Evolutionary conservation across 306 rosid species (phyloP).

Genomic region (Pyrus pyrifolia): DNA sequence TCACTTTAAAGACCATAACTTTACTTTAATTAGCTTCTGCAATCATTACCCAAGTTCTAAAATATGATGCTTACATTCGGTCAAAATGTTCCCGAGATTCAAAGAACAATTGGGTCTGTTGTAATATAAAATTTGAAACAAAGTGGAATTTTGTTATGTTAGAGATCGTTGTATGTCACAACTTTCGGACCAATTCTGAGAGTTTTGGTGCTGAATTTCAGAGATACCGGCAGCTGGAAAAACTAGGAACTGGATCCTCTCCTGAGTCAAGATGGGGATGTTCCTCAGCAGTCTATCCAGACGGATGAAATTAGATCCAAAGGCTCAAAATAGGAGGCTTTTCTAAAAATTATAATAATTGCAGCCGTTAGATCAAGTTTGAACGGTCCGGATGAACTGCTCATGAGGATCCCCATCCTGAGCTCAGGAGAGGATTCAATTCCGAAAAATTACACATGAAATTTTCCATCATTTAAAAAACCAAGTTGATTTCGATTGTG

Average conservation of each 20-base stretch:
- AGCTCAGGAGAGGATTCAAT: too few species aligned
- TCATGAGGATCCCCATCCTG: too few species aligned
- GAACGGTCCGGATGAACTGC: too few species aligned
- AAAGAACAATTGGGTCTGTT: not conserved
- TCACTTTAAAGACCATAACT: not conserved
- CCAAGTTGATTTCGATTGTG: too few species aligned
- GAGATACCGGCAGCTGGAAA: constrained; percentile 86
- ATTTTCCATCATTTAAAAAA: too few species aligned
- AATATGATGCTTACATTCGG: not conserved
- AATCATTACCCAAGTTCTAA: not conserved
- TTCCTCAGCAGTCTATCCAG: too few species aligned
- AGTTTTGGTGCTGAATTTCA: constrained; percentile 22
- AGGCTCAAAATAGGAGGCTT: too few species aligned
- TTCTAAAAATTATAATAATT: too few species aligned
- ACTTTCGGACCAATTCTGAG: not conserved
- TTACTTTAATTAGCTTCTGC: not conserved
- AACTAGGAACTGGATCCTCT: constrained; percentile 5
- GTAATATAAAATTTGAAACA: not conserved
- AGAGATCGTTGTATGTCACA: not conserved
- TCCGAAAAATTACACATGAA: constrained; percentile 37
- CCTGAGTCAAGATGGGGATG: too few species aligned
- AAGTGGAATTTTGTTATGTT: too few species aligned
- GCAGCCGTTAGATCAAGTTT: too few species aligned
- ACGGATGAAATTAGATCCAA: too few species aligned
- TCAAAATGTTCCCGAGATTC: not conserved